Evolutionary conservation across 257 asterid genomes (phyloP).

Genomic region (Nicotiana obtusifolia): DNA sequence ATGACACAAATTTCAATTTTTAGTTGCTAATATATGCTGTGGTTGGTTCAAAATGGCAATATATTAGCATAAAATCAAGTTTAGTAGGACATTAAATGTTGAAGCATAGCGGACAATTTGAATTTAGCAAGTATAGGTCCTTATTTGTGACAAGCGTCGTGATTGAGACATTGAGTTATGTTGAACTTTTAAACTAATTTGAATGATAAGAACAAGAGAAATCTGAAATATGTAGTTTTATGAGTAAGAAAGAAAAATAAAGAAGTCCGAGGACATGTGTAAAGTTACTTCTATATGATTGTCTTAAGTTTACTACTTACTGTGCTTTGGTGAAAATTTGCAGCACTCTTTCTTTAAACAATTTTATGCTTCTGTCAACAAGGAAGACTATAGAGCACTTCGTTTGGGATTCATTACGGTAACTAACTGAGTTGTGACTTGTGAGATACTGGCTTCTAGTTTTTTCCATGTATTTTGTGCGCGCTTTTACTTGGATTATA

Average conservation of each 20-base stretch:
- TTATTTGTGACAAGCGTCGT: neutral
- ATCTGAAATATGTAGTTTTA: neutral
- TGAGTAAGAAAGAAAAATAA: neutral
- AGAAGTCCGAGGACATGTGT: neutral
- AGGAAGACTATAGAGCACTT: slow-evolving; percentile 77
- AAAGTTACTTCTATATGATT: neutral
- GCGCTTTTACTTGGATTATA: slow-evolving; percentile 12
- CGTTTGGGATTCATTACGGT: slow-evolving; percentile 90
- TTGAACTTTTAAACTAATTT: neutral
- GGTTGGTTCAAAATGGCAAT: neutral
- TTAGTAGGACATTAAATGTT: neutral
- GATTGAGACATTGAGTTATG: neutral
- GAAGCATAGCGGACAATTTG: neutral
- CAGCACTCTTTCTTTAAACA: slow-evolving; percentile 91
- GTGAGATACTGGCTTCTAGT: slow-evolving; percentile 1
- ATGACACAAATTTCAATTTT: neutral
- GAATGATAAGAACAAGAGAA: neutral
- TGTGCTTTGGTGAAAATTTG: slow-evolving; percentile 15
- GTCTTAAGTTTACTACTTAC: neutral
- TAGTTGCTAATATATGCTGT: neutral
- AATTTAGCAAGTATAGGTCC: neutral
- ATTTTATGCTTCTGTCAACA: slow-evolving; percentile 84
- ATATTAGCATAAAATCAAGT: neutral
- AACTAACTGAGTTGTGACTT: neutral
- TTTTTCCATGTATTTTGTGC: neutral